Evolutionary conservation across 1,284 basidiomycete genomes (phyloP), one percentile per base, ranked within the genome.

Genomic region (Ustilago crameri): DNA sequence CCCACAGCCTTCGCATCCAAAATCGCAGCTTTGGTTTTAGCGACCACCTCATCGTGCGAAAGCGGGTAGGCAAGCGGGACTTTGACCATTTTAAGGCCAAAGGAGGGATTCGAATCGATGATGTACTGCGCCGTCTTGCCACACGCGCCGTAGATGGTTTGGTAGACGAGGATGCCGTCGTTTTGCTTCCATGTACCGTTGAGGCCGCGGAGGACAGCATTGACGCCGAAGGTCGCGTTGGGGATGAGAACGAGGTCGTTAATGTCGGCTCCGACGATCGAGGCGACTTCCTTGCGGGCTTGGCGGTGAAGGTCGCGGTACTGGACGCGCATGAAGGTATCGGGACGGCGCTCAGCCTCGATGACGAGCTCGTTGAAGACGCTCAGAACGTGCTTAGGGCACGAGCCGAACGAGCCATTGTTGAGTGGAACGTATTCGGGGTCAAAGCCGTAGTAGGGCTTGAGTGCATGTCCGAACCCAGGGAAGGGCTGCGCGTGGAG

Each of bases 201-300:
- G 23, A 84, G 22, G 7, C 72, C 74, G 0, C 80, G 56, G 15
- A 84, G 35, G 0, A 80, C 78, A 3, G 64, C 62, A 51, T 84
- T 83, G 57, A 83, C 74, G 10, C 80, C 83, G 2, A 64, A 65
- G 9, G 84, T 83, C 1, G 82, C 78, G 47, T 83, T 83, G 27
- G 60, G 38, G 5, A 84, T 74, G 32, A 84, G 61, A 35, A 80
- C 82, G 2, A 84, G 27, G 41, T 84, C 78, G 22, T 63, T 55
- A 0, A 52, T 41, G 18, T 54, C 26, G 40, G 65, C 68, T 2
- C 38, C 26, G 0, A 68, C 61, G 15, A 69, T 12, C 9, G 58
- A 37, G 9, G 70, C 57, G 7, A 69, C 41, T 8, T 65, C 46
- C 9, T 41, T 24, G 2, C 70, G 60, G 1, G 65, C 59, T 27